phyloP scores from a whole-genome alignment of 768 basidiomycete genomes.

The Russula sp. region DNA sequence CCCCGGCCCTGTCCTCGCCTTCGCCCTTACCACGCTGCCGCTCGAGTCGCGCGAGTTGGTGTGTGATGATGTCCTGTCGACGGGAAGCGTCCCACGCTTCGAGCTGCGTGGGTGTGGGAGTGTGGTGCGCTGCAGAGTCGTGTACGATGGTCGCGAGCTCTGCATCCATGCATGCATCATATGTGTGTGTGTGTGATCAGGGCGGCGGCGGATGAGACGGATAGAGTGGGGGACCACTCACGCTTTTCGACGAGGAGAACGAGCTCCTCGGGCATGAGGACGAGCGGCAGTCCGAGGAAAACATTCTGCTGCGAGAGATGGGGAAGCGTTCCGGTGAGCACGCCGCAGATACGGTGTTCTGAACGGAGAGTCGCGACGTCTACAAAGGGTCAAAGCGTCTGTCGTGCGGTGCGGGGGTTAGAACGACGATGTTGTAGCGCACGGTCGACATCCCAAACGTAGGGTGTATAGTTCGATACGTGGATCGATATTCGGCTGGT shows the following conservation, averaged over 20 bases:
- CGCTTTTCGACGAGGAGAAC: slow-evolving; percentile 81
- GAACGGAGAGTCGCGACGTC: slow-evolving; percentile 78
- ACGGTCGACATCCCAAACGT: slow-evolving; percentile 89
- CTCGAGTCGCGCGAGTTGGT: slow-evolving; percentile 43
- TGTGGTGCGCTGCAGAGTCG: slow-evolving; percentile 51
- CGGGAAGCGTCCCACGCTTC: slow-evolving; percentile 47
- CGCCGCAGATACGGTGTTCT: slow-evolving; percentile 74
- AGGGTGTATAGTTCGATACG: slow-evolving; percentile 70
- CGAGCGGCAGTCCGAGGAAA: slow-evolving; percentile 87
- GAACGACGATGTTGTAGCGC: slow-evolving; percentile 11
- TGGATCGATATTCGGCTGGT: slow-evolving; percentile 18
- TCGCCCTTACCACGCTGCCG: slow-evolving; percentile 36
- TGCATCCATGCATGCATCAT: slow-evolving; percentile 28
- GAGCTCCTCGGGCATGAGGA: slow-evolving; percentile 87
- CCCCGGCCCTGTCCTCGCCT: slow-evolving; percentile 3
- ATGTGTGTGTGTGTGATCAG: neutral
- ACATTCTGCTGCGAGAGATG: slow-evolving; percentile 94
- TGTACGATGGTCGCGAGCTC: slow-evolving; percentile 74
- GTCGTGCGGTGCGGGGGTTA: neutral
- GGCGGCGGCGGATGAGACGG: too few relatives aligned
- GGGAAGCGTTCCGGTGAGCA: slow-evolving; percentile 85
- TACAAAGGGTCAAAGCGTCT: slow-evolving; percentile 26
- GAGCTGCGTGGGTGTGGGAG: slow-evolving; percentile 42
- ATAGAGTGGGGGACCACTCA: slow-evolving; percentile 36
- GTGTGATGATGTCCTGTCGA: slow-evolving; percentile 37